Evolutionary conservation across 2,329 filamentous ascomycete genomes (phyloP).

Genomic region (Lanzia echinophila): DNA sequence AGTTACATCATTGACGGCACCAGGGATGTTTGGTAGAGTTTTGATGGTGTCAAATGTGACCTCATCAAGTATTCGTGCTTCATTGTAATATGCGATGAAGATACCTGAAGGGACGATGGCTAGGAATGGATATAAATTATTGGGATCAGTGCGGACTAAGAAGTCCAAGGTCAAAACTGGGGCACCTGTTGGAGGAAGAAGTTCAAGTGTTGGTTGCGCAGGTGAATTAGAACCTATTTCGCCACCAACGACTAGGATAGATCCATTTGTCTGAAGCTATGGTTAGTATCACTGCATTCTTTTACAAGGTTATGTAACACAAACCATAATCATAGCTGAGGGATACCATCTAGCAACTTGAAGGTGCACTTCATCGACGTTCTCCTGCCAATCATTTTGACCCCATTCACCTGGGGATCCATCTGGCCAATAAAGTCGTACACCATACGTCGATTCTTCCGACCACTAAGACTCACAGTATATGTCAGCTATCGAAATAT

Average conservation of each 20-base stretch:
- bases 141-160: constrained; percentile 55
- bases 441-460: constrained; percentile 52
- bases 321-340: constrained; percentile 49
- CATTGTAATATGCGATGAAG: constrained; percentile 59
- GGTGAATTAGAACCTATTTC: constrained; percentile 55
- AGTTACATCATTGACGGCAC: constrained; percentile 49
- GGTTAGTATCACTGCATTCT: not conserved
- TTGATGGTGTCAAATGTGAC: constrained; percentile 49
- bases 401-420: constrained; percentile 49
- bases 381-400: constrained; percentile 59
- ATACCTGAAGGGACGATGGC: constrained; percentile 55
- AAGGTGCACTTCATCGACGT: constrained; percentile 45
- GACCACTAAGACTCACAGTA: not conserved
- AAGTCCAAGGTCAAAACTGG: constrained; percentile 45
- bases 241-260: constrained; percentile 56
- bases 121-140: constrained; percentile 61
- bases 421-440: constrained; percentile 56
- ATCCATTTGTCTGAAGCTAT: constrained; percentile 46
- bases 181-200: constrained; percentile 46
- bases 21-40: constrained; percentile 55
- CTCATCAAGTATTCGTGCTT: constrained; percentile 59
- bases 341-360: constrained; percentile 60
- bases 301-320: not conserved
- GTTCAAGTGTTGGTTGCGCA: constrained; percentile 52
- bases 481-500: not conserved